Base-by-base conservation (phyloP, 257 asterid genomes). In the Cynanchum wilfordii region DNA sequence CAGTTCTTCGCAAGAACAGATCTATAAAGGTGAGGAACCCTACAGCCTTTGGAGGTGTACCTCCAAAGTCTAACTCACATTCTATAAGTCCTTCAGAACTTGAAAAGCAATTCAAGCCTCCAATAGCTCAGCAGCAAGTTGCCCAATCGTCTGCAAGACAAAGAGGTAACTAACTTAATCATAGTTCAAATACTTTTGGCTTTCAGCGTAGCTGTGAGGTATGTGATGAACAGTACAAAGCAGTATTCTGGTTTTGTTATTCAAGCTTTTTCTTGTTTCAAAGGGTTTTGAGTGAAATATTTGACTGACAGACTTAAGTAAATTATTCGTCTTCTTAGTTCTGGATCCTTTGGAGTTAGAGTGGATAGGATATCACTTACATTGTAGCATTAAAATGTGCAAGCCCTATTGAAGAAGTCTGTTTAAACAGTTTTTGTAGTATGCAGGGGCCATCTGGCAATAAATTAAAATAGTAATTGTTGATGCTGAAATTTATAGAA, bases 21-120 rank as follows among this genome's bases (percentile, higher is more conserved):
- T 15, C 75, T 49, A 29, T 64, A 55, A 33, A 27, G 17, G 66
- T 63, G 22, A 77, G 68, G 68, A 56, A 82, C 44, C 68, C 81
- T 27, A 36, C 49, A 64, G 82, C 63, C 62, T 0, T 24, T 33
- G 27, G 68, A 19, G 27, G 47, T 17, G 7, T 7, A 33, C 16
- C 29, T 36, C 69, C 29, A 64, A 36, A 36, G 24, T 64, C 50
- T 19, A 64, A 36, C 25, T 36, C 69, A 36, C 0, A 33, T n/a
- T 7, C 1, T 17, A 2, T 25, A 6, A 19, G 40, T 64, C 69
- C 69, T 36, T 64, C 50, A 64, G 29, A 33, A 36, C 49, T 8
- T 64, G 2, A 5, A 20, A 36, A 17, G 1, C 49, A 8, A 17
- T 36, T 19, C 29, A 64, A 15, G 22, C 49, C 44, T 33, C 25